Base-by-base conservation (phyloP, 192 early-diverging fungal genomes). In the Backusella sp. region DNA sequence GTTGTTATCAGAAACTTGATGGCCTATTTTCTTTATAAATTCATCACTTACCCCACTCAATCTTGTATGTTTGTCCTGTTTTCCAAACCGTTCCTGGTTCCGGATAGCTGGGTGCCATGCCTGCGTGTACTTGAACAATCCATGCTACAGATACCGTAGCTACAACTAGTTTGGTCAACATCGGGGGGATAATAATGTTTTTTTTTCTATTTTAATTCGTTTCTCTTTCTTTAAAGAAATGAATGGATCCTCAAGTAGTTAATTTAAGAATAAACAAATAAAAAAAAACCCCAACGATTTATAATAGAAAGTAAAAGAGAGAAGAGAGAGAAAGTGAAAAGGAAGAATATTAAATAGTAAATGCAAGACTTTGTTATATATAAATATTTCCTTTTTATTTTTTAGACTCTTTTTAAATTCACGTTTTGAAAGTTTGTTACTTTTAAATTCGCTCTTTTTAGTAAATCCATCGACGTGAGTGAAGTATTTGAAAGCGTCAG, bases 1-100 rank as follows among this genome's bases (percentile, higher is more conserved):
- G 36, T 32, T 36, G 28, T 32, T 32, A 62, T 30, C 3, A 39
- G 26, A 28, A 28, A 6, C 71, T 46, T 62, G 19, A 32, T 3
- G 23, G n/a, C n/a, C n/a, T n/a, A n/a, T 52, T 42, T 49, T 5
- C 32, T 32, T 28, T 35, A 21, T 59, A 2, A 0, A 23, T 21
- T 71, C 23, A 37, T 8, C 0, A 66, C 49, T 76, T 82, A 77
- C 80, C 44, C 80, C 80, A 82, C 6, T 46, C 46, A 32, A 82
- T 82, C 26, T 62, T 26, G 44, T 75, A 70, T 46, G 70, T 53
- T 70, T 75, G 53, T 12, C 77, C 77, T 28, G 42, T 39, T 21
- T 67, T 75, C 80, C 80, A 82, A 42, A 76, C 42, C 11, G 80
- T 82, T 26, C 77, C 77, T 46, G 80, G 80, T 41, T 68, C 67